Conservation (phyloP, 2,329 filamentous ascomycete genomes). For the Fusarium aywerte region DNA sequence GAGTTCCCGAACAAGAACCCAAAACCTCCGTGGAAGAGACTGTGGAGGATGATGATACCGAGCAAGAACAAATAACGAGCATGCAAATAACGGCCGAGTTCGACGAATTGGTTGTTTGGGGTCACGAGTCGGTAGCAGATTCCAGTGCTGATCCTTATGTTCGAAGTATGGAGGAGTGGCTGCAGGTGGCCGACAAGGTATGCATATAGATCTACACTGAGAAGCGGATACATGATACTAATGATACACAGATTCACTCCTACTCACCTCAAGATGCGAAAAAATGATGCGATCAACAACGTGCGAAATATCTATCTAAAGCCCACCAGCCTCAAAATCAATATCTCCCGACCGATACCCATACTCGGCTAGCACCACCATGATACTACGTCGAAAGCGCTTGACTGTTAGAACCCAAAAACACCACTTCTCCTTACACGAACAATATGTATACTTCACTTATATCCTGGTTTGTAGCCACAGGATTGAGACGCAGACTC, state of each 20-base stretch:
- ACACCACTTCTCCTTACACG: not conserved
- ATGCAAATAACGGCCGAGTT: constrained; percentile 76
- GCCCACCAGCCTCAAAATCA: not conserved
- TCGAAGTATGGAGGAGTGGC: constrained; percentile 83
- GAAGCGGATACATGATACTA: not conserved
- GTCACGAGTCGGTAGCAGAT: constrained; percentile 75
- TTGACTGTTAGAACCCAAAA: not conserved
- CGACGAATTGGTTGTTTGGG: constrained; percentile 83
- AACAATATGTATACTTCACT: not conserved
- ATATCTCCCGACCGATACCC: not conserved
- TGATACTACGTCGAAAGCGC: not conserved
- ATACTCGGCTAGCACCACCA: not conserved
- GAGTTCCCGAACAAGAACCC: constrained; percentile 52
- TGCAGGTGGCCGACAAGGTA: constrained; percentile 76
- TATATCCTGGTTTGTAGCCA: too few species aligned
- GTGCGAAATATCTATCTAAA: not conserved
- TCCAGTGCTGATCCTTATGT: constrained; percentile 74
- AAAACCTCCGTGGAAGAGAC: constrained; percentile 53
- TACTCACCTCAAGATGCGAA: constrained; percentile 20
- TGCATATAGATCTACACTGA: constrained; percentile 36
- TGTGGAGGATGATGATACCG: constrained; percentile 56
- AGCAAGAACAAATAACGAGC: constrained; percentile 57
- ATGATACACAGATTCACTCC: constrained; percentile 39
- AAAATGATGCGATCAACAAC: not conserved
- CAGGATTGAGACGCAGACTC: not conserved